phyloP scores from a whole-genome alignment of 129 eudicot species.

The Flaveria robusta region DNA sequence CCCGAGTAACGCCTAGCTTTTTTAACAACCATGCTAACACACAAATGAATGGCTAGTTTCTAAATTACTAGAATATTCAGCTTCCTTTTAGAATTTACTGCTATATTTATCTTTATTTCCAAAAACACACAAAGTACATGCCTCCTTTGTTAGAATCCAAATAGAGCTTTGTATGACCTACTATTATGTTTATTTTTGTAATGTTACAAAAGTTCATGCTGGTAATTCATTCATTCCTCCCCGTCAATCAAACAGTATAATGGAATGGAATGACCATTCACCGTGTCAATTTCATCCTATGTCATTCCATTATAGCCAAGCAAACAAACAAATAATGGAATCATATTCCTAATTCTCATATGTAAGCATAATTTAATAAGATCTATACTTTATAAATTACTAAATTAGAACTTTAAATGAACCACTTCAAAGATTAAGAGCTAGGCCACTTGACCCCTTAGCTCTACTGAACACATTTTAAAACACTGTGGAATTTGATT shows the following conservation, averaged over 20 bases:
- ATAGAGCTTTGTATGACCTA: too few relatives aligned
- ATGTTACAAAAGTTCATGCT: neutral
- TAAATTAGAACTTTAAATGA: neutral
- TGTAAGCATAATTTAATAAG: conserved; percentile 1
- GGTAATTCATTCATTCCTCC: too few relatives aligned
- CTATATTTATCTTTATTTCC: too few relatives aligned
- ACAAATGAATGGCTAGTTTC: too few relatives aligned
- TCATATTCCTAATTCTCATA: neutral
- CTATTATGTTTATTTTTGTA: too few relatives aligned
- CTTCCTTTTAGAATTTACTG: too few relatives aligned
- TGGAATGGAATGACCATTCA: neutral
- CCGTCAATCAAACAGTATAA: neutral
- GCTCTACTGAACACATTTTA: neutral
- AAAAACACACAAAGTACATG: neutral
- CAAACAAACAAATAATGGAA: too few relatives aligned
- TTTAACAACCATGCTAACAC: too few relatives aligned
- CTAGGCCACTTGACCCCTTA: conserved; percentile 1
- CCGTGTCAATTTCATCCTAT: neutral
- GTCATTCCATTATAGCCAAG: neutral
- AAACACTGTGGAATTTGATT: neutral
- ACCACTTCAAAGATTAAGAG: neutral
- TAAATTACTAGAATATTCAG: neutral
- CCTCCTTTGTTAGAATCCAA: too few relatives aligned
- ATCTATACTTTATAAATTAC: neutral
- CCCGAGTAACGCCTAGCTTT: too few relatives aligned